These are phyloP conservation scores for Raddia distichophylla DNA, from an alignment of 176 grass and related monocot species.

Conservation along the genomic window DNA sequence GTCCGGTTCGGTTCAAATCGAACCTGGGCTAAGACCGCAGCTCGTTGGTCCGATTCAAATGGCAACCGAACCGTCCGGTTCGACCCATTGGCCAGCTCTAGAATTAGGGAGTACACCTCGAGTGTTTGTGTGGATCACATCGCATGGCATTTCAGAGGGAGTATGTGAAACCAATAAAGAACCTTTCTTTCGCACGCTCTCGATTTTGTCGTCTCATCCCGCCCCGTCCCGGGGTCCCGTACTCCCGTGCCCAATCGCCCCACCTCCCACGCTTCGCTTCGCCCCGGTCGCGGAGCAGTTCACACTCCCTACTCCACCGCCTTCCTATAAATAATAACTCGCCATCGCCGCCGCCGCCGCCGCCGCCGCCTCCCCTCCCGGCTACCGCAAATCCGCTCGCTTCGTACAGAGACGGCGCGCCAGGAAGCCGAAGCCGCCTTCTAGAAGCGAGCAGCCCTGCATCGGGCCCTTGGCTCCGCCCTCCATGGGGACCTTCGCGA, in stretches of 20 bases:
- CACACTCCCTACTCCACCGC: conserved; percentile 47
- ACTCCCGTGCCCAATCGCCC: not conserved
- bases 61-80: no score
- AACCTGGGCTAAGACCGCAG: no score
- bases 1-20: no score
- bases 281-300: conserved; percentile 35
- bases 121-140: no score
- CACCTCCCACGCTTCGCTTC: not conserved
- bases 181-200: not conserved
- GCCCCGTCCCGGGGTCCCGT: not conserved
- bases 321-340: conserved; percentile 10
- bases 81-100: no score
- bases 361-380: not conserved
- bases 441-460: not conserved
- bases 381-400: not conserved
- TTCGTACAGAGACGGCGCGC: not conserved
- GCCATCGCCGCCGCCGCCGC: no score
- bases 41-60: no score
- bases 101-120: no score
- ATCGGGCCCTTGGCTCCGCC: not conserved
- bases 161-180: no score
- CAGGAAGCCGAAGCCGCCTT: not conserved
- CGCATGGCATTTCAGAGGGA: no score
- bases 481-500: conserved; percentile 66
- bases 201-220: conserved; percentile 8